Conservation (phyloP, 768 basidiomycete genomes). For the Macrolepiota albuminosa region DNA sequence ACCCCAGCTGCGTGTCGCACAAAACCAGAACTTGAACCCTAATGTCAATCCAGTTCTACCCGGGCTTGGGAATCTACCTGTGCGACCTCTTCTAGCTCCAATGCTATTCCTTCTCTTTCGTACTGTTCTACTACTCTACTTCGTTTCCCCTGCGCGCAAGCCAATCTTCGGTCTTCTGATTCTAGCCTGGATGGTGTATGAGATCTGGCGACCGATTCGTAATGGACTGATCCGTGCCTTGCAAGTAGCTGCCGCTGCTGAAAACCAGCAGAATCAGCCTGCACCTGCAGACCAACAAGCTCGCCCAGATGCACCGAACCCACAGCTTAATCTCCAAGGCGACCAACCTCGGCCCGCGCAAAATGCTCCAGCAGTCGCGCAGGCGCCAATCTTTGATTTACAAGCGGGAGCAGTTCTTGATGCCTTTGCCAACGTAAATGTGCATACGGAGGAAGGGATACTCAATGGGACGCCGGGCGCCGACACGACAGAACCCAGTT, state of each 20-base stretch:
- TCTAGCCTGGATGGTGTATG: constrained; percentile 67
- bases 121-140: constrained; percentile 65
- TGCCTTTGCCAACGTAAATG: constrained; percentile 50
- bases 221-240: constrained; percentile 33
- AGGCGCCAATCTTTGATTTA: constrained; percentile 20
- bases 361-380: constrained; percentile 14
- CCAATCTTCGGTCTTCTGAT: constrained; percentile 66
- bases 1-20: constrained; percentile 40
- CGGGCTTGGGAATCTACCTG: constrained; percentile 52
- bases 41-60: constrained; percentile 29
- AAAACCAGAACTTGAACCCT: constrained; percentile 27
- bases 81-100: constrained; percentile 66
- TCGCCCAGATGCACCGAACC: constrained; percentile 8
- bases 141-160: constrained; percentile 70
- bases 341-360: constrained; percentile 16
- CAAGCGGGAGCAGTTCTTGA: constrained; percentile 39
- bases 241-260: constrained; percentile 30
- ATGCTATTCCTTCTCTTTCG: constrained; percentile 65
- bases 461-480: constrained; percentile 29
- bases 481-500: constrained; percentile 37
- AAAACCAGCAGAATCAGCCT: constrained; percentile 21
- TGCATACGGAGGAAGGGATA: constrained; percentile 49
- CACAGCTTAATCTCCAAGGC: constrained; percentile 12
- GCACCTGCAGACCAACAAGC: constrained; percentile 8
- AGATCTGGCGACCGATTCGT: constrained; percentile 69